phyloP scores from a whole-genome alignment of 257 asterid species.

The Ilex asprella region DNA sequence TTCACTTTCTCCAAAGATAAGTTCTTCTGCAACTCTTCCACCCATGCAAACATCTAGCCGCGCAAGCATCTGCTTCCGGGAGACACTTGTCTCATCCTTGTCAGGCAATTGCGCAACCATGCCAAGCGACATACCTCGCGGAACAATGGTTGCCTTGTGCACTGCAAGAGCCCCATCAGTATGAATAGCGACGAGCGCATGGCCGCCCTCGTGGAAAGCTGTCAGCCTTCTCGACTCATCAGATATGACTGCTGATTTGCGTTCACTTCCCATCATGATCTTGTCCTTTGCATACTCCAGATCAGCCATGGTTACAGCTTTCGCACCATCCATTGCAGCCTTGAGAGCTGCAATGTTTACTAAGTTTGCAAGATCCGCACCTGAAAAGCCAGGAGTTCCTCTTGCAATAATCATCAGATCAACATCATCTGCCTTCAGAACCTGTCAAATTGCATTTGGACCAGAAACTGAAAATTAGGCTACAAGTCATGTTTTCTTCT shows the following conservation, averaged over 20 bases:
- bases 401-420: constrained; percentile 77
- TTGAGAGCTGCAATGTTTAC: constrained; percentile 79
- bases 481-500: too few species aligned
- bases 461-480: neutral
- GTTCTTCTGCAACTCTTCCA: constrained; percentile 89
- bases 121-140: constrained; percentile 90
- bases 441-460: constrained; percentile 29
- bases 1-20: constrained; percentile 75
- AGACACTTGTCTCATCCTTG: constrained; percentile 68
- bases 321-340: constrained; percentile 89
- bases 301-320: constrained; percentile 66
- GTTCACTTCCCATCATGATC: constrained; percentile 93
- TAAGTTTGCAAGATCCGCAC: constrained; percentile 94
- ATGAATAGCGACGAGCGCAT: constrained; percentile 82
- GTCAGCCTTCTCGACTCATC: constrained; percentile 69
- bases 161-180: constrained; percentile 85
- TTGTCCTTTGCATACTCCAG: constrained; percentile 91
- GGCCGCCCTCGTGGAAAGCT: constrained; percentile 93
- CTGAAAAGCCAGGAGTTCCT: constrained; percentile 91
- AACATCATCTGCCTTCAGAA: constrained; percentile 87
- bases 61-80: constrained; percentile 83
- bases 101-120: constrained; percentile 86
- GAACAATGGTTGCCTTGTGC: constrained; percentile 89
- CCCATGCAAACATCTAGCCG: constrained; percentile 85
- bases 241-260: constrained; percentile 83